Percentiles rank a stretch among this genome's conserved stretches.
phyloP scores from a whole-genome alignment of 2,329 filamentous ascomycete species.

The Boeremia lycopersici region DNA sequence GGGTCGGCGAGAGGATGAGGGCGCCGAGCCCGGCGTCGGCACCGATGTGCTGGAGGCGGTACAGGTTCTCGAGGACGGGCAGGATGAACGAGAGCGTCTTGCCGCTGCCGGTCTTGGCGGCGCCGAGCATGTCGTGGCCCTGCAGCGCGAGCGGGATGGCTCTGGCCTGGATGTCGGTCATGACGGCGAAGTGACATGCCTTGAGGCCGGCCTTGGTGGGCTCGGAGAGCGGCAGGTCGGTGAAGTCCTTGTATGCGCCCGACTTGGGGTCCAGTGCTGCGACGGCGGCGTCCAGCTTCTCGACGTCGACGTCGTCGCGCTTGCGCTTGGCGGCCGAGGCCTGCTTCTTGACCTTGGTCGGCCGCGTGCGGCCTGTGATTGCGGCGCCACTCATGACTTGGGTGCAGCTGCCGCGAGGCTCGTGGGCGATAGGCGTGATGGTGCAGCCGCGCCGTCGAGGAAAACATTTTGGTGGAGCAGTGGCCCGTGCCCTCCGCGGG shows the following conservation, averaged over 20 bases:
- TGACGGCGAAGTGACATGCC: slow-evolving; percentile 82
- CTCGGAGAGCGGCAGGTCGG: slow-evolving; percentile 83
- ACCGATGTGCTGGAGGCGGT: slow-evolving; percentile 86
- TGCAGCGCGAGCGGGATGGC: slow-evolving; percentile 89
- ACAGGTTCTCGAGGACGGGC: slow-evolving; percentile 90
- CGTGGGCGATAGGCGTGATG: not conserved
- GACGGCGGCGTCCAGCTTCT: slow-evolving; percentile 53
- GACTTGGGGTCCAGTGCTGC: slow-evolving; percentile 62
- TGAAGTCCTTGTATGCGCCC: slow-evolving; percentile 69
- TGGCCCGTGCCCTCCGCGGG: slow-evolving; percentile 34
- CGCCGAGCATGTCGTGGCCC: slow-evolving; percentile 85
- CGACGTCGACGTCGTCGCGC: slow-evolving; percentile 57
- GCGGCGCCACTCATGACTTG: slow-evolving; percentile 37
- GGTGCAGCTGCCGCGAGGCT: slow-evolving; percentile 9
- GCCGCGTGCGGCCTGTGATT: slow-evolving; percentile 51
- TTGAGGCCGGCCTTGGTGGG: slow-evolving; percentile 80
- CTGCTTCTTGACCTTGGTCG: slow-evolving; percentile 64
- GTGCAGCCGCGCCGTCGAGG: not conserved
- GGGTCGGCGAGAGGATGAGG: slow-evolving; percentile 89
- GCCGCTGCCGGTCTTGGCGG: slow-evolving; percentile 92
- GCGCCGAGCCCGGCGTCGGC: slow-evolving; percentile 85
- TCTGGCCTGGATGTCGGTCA: slow-evolving; percentile 90
- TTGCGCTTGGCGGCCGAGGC: slow-evolving; percentile 60
- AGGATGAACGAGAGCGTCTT: slow-evolving; percentile 94
- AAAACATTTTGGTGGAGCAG: slow-evolving; percentile 36